Evolutionary conservation across 2,329 filamentous ascomycete genomes (phyloP).

Genomic region (Ambrosiella xylebori): DNA sequence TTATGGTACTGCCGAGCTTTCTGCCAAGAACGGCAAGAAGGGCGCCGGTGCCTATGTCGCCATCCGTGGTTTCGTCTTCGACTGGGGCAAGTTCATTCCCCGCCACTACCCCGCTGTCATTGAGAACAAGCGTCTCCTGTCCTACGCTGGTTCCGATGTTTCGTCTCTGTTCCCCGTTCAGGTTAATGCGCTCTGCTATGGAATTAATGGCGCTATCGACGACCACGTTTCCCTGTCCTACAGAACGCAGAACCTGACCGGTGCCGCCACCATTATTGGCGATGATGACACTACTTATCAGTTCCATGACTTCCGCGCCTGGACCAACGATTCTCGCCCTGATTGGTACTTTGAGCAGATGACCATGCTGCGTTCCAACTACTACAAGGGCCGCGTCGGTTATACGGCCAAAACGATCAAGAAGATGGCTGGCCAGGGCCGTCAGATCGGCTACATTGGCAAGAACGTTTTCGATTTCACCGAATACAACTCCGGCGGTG

Average conservation of each 20-base stretch:
- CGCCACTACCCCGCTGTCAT: conserved; percentile 57
- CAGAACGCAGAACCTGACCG: conserved; percentile 56
- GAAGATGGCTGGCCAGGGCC: conserved; percentile 44
- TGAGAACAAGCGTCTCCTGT: conserved; percentile 40
- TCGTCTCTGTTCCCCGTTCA: conserved; percentile 83
- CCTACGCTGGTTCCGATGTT: conserved; percentile 79
- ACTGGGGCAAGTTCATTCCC: conserved; percentile 56
- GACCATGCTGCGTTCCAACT: conserved; percentile 56
- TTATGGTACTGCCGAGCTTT: conserved; percentile 61
- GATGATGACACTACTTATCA: conserved; percentile 52
- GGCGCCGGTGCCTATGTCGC: conserved; percentile 51
- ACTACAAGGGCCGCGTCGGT: conserved; percentile 73
- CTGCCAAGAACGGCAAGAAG: conserved; percentile 54
- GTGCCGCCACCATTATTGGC: conserved; percentile 46
- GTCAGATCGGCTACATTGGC: conserved; percentile 61
- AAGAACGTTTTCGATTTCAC: conserved; percentile 78
- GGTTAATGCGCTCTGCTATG: conserved; percentile 78
- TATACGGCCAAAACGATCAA: conserved; percentile 64
- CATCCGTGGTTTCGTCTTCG: conserved; percentile 79
- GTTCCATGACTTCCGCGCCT: conserved; percentile 88
- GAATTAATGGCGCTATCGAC: conserved; percentile 46
- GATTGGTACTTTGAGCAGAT: conserved; percentile 93
- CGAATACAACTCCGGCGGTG: conserved; percentile 53
- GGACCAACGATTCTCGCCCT: conserved; percentile 61
- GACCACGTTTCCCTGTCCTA: conserved; percentile 72